A percentile compares a stretch with the other conserved stretches of the same genome.
Conservation (phyloP, 2,329 filamentous ascomycete species). For the Cercospora zeae-maydis region DNA sequence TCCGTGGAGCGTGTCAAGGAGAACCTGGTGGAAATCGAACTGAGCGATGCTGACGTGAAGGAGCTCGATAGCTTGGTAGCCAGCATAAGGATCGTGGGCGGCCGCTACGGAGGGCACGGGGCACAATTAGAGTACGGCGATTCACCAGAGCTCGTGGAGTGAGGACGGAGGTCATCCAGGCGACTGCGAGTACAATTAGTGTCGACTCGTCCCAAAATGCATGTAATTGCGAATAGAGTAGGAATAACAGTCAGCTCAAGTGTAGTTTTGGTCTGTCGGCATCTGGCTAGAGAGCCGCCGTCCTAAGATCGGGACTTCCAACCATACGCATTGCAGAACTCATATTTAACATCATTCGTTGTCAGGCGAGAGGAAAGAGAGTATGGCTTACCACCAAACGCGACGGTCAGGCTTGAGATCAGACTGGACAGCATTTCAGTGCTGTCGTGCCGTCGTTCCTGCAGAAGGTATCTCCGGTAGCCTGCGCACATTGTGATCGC, state of each 20-base stretch:
- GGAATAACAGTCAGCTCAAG: conserved; percentile 42
- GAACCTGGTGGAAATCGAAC: conserved; percentile 40
- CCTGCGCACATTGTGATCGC: neutral
- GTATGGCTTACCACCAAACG: neutral
- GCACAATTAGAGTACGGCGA: conserved; percentile 30
- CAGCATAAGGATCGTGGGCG: conserved; percentile 43
- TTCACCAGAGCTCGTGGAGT: conserved; percentile 24
- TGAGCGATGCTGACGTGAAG: conserved; percentile 49
- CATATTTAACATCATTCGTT: conserved; percentile 42
- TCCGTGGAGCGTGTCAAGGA: conserved; percentile 40
- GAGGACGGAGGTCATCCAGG: neutral
- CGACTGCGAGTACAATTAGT: neutral
- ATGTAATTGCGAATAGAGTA: neutral
- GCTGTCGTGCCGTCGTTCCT: neutral
- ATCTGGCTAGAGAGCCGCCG: conserved; percentile 35
- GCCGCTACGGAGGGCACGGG: conserved; percentile 37
- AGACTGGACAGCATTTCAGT: neutral
- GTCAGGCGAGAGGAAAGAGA: neutral
- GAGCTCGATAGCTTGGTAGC: conserved; percentile 52
- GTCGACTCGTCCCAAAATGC: neutral
- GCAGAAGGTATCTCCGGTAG: neutral
- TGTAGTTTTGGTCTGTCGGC: conserved; percentile 48
- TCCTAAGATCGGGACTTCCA: conserved; percentile 12
- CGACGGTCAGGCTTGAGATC: neutral
- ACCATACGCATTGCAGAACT: conserved; percentile 53